Base-by-base conservation (phyloP, 202 grass and related monocot genomes). In the Sporobolus alterniflorus region DNA sequence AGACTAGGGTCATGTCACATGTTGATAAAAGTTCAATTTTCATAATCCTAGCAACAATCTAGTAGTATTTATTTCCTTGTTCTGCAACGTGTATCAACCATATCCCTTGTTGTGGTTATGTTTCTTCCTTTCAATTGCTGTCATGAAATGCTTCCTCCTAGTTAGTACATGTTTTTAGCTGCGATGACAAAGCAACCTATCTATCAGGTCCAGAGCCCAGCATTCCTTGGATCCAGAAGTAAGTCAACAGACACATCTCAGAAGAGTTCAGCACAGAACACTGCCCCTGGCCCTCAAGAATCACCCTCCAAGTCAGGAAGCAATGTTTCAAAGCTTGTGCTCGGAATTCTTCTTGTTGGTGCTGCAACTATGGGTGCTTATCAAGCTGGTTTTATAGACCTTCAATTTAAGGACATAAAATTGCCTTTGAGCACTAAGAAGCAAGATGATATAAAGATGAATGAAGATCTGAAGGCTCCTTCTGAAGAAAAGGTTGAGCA, bases 361-460 rank as follows among this genome's bases (percentile, higher is more conserved):
- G 89, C 83, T 47, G 89, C 91, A 83, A 90, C 74, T 68, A 72
- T 94, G 69, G 89, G 83, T 78, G 91, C 93, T 75, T 90, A 96
- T 82, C 86, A 94, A 81, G 33, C 75, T 78, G 96, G 91, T 24
- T 96, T 86, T 65, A 76, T 94, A 75, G 80, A 94, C 66, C 64
- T 85, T 82, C 71, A 78, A 83, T 64, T 82, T 46, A 87, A 81
- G 63, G 88, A 90, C 24, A 59, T 65, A 67, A 89, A 87, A 74
- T 79, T 85, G 30, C 76, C 89, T 69, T 79, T 74, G 11, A 54
- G 54, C 60, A 69, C 70, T 34, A 75, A 34, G 56, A 73, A 82
- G 11, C 40, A 89, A 85, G 75, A 84, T 74, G 31, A 52, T 12
- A 13, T 57, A 78, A 89, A 94, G 78, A 72, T 60, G 47, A 47